phyloP scores from a whole-genome alignment of 768 basidiomycete genomes.

The Rhizopogon sp. region DNA sequence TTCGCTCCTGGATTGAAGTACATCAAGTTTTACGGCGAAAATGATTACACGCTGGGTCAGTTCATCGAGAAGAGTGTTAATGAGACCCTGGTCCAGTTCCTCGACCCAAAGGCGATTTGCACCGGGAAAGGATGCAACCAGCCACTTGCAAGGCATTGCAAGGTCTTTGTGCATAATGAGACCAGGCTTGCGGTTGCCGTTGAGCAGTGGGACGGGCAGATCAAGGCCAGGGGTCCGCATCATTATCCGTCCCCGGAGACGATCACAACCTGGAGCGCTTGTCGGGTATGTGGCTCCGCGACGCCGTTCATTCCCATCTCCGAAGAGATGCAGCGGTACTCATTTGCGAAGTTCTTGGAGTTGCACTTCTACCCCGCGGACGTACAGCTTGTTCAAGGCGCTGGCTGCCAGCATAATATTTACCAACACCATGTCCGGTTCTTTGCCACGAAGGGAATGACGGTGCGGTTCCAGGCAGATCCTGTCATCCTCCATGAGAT shows the following conservation, averaged over 20 bases:
- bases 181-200: slow-evolving; percentile 78
- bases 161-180: slow-evolving; percentile 88
- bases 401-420: slow-evolving; percentile 91
- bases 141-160: slow-evolving; percentile 78
- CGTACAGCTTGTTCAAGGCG: slow-evolving; percentile 78
- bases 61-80: slow-evolving; percentile 80
- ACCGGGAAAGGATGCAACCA: slow-evolving; percentile 81
- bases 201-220: slow-evolving; percentile 83
- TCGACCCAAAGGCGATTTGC: slow-evolving; percentile 75
- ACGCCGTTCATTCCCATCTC: slow-evolving; percentile 88
- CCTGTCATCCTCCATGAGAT: slow-evolving; percentile 80
- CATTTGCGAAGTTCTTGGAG: slow-evolving; percentile 94
- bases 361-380: slow-evolving; percentile 93
- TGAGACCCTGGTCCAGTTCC: slow-evolving; percentile 62
- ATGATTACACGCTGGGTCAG: slow-evolving; percentile 89
- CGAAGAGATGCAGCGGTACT: slow-evolving; percentile 89
- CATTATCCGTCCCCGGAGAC: slow-evolving; percentile 62
- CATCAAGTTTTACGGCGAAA: slow-evolving; percentile 88
- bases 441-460: slow-evolving; percentile 80
- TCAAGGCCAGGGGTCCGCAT: slow-evolving; percentile 42
- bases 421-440: slow-evolving; percentile 91
- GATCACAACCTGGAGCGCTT: slow-evolving; percentile 90
- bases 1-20: slow-evolving; percentile 70
- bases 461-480: slow-evolving; percentile 85
- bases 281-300: slow-evolving; percentile 69